Conservation (phyloP, 257 asterid species). For the Primulina huaijiensis region DNA sequence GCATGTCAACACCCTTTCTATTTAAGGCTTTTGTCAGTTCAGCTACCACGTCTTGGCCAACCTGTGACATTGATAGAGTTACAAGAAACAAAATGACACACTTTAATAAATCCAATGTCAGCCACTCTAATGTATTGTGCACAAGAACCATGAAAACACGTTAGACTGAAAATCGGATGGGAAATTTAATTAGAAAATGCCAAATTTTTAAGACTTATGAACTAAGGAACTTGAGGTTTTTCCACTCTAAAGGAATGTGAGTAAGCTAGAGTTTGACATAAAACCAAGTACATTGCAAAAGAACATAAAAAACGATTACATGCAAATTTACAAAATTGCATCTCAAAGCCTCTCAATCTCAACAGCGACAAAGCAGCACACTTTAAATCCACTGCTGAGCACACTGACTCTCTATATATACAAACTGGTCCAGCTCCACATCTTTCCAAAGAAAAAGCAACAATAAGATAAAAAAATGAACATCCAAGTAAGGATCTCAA, state of each 20-base stretch:
- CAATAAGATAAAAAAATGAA: background rate
- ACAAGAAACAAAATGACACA: background rate
- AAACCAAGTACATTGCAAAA: too few relatives aligned
- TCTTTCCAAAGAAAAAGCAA: background rate
- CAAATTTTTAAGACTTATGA: background rate
- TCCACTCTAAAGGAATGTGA: background rate
- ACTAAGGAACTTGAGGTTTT: background rate
- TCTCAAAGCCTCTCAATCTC: background rate
- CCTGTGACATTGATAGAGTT: constrained; percentile 37
- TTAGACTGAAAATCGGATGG: background rate
- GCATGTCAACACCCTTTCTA: constrained; percentile 66
- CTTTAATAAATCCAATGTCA: background rate
- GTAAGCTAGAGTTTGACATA: too few relatives aligned
- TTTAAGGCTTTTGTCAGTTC: constrained; percentile 71
- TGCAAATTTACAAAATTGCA: background rate
- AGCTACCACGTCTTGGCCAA: constrained; percentile 74
- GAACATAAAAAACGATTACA: background rate
- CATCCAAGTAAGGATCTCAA: background rate
- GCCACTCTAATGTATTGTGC: background rate
- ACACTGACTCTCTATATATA: background rate
- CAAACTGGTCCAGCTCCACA: background rate
- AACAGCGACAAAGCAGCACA: background rate
- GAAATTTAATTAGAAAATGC: background rate
- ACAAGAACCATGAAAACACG: background rate
- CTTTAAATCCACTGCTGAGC: background rate